These are phyloP conservation scores for Aspergillus sp. DNA, from an alignment of 2,329 filamentous ascomycete species.

Conservation along the genomic window DNA sequence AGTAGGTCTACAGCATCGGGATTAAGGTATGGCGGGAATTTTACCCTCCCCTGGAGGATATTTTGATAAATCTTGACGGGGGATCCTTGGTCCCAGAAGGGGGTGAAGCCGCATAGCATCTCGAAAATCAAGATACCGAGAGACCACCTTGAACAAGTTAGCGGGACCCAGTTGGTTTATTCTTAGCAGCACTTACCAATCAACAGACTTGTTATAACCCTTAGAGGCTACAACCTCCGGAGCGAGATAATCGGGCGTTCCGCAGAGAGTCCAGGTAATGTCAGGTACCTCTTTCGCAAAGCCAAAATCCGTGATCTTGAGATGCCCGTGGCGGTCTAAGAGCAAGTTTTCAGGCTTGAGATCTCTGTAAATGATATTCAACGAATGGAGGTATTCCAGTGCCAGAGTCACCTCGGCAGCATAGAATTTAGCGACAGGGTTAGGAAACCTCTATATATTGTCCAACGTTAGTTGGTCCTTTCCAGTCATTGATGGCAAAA, in stretches of 20 bases:
- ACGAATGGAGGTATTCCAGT: slow-evolving; percentile 89
- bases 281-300: slow-evolving; percentile 98
- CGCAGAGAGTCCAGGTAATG: slow-evolving; percentile 98
- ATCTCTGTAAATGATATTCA: slow-evolving; percentile 97
- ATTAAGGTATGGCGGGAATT: slow-evolving; percentile 95
- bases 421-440: slow-evolving; percentile 98
- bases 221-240: slow-evolving; percentile 99
- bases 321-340: slow-evolving; percentile 85
- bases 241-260: slow-evolving; percentile 94
- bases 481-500: slow-evolving; percentile 5
- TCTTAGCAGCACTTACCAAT: slow-evolving; percentile 69
- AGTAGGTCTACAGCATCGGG: slow-evolving; percentile 91
- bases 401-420: slow-evolving; percentile 95
- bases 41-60: slow-evolving; percentile 91
- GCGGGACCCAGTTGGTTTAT: not conserved
- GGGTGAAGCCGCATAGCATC: slow-evolving; percentile 98
- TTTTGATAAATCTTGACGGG: slow-evolving; percentile 99
- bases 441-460: slow-evolving; percentile 78
- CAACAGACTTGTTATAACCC: slow-evolving; percentile 98
- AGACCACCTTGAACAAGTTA: slow-evolving; percentile 73
- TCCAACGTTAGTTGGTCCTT: not conserved
- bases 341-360: slow-evolving; percentile 93
- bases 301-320: slow-evolving; percentile 98
- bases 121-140: slow-evolving; percentile 98
- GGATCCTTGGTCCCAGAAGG: slow-evolving; percentile 97